A percentile compares a stretch with the other conserved stretches of the same genome.
These are phyloP conservation scores for Hypoxylon sp. DNA, from an alignment of 2,329 filamentous ascomycete genomes.

Conservation along the genomic window DNA sequence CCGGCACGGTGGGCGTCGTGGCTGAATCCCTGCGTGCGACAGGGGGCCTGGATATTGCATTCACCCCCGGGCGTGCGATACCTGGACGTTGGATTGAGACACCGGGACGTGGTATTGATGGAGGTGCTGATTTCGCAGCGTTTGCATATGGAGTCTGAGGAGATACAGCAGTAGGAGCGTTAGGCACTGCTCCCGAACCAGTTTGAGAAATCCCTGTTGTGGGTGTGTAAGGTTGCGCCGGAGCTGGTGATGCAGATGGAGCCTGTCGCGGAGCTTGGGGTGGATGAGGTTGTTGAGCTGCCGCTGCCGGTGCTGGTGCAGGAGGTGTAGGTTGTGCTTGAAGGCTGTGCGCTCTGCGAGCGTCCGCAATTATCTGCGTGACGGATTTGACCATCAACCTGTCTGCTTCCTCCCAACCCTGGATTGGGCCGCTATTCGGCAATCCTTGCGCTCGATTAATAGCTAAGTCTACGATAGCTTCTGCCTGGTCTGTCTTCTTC, in stretches of 20 bases:
- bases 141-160: conserved; percentile 13
- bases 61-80: conserved; percentile 44
- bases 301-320: conserved; percentile 26
- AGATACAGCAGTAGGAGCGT: neutral
- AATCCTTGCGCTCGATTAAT: conserved; percentile 52
- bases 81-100: conserved; percentile 47
- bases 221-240: conserved; percentile 38
- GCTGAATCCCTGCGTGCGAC: conserved; percentile 38
- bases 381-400: conserved; percentile 51
- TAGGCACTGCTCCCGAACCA: conserved; percentile 23
- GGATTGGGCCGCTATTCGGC: conserved; percentile 45
- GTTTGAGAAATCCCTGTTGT: conserved; percentile 20
- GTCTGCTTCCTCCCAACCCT: conserved; percentile 51
- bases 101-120: conserved; percentile 40
- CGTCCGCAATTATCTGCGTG: conserved; percentile 50
- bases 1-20: conserved; percentile 21
- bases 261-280: conserved; percentile 34
- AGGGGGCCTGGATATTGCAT: conserved; percentile 43
- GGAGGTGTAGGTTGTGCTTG: conserved; percentile 37
- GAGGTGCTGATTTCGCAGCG: conserved; percentile 25
- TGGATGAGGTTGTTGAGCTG: conserved; percentile 25
- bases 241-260: conserved; percentile 45
- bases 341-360: conserved; percentile 46
- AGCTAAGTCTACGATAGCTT: conserved; percentile 51
- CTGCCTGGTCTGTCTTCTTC: conserved; percentile 50